These are phyloP conservation scores for Chrysanthemum lavandulifolium DNA, from an alignment of 129 eudicot species.

Conservation along the genomic window DNA sequence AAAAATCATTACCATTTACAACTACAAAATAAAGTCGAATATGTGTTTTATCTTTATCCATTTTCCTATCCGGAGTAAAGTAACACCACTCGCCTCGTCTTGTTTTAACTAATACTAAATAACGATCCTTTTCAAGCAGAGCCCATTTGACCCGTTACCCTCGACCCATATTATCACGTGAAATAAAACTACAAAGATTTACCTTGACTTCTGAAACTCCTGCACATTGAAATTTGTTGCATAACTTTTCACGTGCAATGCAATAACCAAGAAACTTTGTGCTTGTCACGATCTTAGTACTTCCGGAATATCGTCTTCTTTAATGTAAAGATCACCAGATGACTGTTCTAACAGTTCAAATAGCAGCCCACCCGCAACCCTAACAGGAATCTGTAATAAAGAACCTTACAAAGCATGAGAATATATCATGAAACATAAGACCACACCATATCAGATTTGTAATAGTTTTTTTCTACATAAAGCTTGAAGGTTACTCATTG, in stretches of 20 bases:
- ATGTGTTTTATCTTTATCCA: too few relatives aligned
- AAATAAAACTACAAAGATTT: slow-evolving; percentile 16
- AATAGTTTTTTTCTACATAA: neutral
- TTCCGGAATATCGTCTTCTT: slow-evolving; percentile 72
- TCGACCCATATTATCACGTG: neutral
- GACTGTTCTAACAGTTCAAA: slow-evolving; percentile 75
- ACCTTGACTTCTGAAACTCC: slow-evolving; percentile 80
- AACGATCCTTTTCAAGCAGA: too few relatives aligned
- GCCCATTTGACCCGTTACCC: neutral
- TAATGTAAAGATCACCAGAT: slow-evolving; percentile 61
- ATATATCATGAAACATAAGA: slow-evolving; percentile 9
- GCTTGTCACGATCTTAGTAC: slow-evolving; percentile 75
- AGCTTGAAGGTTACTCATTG: slow-evolving; percentile 11
- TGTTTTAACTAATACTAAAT: too few relatives aligned
- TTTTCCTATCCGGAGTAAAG: too few relatives aligned
- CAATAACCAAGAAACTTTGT: slow-evolving; percentile 59
- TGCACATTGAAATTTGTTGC: slow-evolving; percentile 51
- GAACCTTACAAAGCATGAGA: slow-evolving; percentile 12
- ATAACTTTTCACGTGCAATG: slow-evolving; percentile 63
- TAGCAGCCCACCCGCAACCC: slow-evolving; percentile 64
- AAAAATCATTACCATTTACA: too few relatives aligned
- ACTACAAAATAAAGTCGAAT: too few relatives aligned
- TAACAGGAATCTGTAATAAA: slow-evolving; percentile 58
- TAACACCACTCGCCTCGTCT: too few relatives aligned
- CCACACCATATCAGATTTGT: neutral